Evolutionary conservation across 2,329 filamentous ascomycete species (phyloP).

Genomic region (Trichoderma sp.): DNA sequence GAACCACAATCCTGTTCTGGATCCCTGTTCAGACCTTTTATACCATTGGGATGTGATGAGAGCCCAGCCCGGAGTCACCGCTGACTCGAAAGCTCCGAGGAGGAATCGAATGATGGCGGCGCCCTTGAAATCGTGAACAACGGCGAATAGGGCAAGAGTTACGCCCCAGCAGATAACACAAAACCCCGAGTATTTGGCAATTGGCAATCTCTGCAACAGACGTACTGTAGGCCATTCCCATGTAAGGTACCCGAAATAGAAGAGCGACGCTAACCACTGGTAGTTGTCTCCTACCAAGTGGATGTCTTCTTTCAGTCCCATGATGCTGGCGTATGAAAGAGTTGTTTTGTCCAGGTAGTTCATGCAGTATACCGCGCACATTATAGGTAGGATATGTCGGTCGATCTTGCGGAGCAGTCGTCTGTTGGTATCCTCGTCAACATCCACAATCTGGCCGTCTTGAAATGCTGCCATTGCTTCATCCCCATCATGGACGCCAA

Average conservation of each 20-base stretch:
- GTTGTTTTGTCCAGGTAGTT: background rate
- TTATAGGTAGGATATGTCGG: background rate
- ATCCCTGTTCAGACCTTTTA: background rate
- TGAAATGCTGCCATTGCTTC: background rate
- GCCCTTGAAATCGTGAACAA: background rate
- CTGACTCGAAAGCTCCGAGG: background rate
- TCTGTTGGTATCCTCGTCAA: background rate
- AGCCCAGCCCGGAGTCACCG: background rate
- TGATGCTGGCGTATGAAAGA: background rate
- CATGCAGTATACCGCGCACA: background rate
- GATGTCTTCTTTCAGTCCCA: background rate
- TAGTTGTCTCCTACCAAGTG: background rate
- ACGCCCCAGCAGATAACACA: background rate
- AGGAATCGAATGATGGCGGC: background rate
- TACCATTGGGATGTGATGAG: background rate
- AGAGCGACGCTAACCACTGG: background rate
- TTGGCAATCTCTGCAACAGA: background rate
- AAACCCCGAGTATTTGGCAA: background rate
- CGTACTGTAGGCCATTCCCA: background rate
- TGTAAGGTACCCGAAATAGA: background rate
- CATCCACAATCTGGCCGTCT: background rate
- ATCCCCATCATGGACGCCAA: background rate
- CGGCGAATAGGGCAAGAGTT: background rate
- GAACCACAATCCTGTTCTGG: background rate
- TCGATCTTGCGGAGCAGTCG: background rate